These are phyloP conservation scores for Gamsiella multidivaricata DNA, from an alignment of 192 early-diverging fungal genomes.

Conservation along the genomic window DNA sequence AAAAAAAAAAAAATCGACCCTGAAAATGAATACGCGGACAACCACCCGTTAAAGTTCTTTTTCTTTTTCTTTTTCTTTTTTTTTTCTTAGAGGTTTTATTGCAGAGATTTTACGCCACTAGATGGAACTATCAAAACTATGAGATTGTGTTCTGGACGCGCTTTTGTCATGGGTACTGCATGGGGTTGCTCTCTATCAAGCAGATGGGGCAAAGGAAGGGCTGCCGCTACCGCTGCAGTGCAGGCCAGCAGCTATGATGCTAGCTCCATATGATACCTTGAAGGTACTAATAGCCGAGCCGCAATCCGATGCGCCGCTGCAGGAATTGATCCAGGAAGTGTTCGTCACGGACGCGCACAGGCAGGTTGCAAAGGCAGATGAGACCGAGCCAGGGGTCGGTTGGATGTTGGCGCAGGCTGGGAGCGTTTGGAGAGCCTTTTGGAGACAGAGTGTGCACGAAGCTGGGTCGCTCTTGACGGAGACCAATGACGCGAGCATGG, in stretches of 20 bases:
- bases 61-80: no score
- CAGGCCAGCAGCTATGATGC: slow-evolving; percentile 31
- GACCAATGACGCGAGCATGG: slow-evolving; percentile 14
- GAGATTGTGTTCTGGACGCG: no score
- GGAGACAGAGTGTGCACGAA: slow-evolving; percentile 35
- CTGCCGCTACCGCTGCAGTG: no score
- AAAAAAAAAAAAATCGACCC: no score
- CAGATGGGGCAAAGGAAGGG: no score
- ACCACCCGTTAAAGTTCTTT: no score
- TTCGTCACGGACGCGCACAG: slow-evolving; percentile 36
- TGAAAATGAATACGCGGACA: no score
- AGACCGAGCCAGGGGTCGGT: slow-evolving; percentile 6
- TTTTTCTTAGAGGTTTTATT: no score
- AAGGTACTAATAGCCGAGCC: slow-evolving; percentile 14
- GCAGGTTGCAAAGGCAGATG: slow-evolving; percentile 33
- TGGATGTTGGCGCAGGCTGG: slow-evolving; percentile 22
- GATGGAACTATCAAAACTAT: no score
- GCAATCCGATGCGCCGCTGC: slow-evolving; percentile 15
- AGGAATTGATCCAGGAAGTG: slow-evolving; percentile 34
- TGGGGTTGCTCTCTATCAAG: no score
- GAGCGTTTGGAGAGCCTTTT: slow-evolving; percentile 15
- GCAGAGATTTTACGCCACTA: no score
- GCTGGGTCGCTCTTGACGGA: slow-evolving; percentile 25
- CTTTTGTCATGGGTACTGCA: no score
- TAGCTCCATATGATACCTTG: slow-evolving; percentile 7